Evolutionary conservation across 306 rosid genomes (phyloP).

Genomic region (Trichosanthes cucumerina): DNA sequence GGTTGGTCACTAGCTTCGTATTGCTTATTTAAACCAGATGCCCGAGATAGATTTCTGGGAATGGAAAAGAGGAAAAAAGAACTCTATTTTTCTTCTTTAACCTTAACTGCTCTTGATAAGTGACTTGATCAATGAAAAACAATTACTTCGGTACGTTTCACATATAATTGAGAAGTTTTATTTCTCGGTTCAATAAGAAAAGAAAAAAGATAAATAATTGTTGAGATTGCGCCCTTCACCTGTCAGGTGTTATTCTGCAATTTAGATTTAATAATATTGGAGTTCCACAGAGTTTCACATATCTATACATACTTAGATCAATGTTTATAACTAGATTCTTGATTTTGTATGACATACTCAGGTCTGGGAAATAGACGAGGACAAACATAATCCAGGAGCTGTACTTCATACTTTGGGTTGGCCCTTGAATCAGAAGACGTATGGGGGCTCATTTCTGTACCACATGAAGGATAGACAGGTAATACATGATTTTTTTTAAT

Average conservation of each 20-base stretch:
- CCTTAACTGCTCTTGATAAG: neutral
- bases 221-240: neutral
- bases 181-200: neutral
- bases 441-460: conserved; percentile 93
- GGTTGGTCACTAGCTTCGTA: neutral
- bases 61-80: neutral
- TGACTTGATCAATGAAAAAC: neutral
- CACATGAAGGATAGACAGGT: conserved; percentile 92
- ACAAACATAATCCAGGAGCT: conserved; percentile 71
- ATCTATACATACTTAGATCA: neutral
- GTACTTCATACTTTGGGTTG: conserved; percentile 92
- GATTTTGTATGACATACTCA: conserved; percentile 17
- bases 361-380: conserved; percentile 91
- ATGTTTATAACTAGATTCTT: neutral
- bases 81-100: neutral
- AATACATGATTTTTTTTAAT: neutral
- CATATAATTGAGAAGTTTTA: neutral
- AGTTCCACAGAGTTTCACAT: neutral
- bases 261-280: neutral
- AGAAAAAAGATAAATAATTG: neutral
- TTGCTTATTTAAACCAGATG: neutral
- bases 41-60: neutral
- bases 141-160: neutral
- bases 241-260: neutral
- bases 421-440: conserved; percentile 85